A percentile compares a stretch with the other conserved stretches of the same genome.
Conservation (phyloP, 192 early-diverging fungal species). For the Backusella liffmaniae region DNA sequence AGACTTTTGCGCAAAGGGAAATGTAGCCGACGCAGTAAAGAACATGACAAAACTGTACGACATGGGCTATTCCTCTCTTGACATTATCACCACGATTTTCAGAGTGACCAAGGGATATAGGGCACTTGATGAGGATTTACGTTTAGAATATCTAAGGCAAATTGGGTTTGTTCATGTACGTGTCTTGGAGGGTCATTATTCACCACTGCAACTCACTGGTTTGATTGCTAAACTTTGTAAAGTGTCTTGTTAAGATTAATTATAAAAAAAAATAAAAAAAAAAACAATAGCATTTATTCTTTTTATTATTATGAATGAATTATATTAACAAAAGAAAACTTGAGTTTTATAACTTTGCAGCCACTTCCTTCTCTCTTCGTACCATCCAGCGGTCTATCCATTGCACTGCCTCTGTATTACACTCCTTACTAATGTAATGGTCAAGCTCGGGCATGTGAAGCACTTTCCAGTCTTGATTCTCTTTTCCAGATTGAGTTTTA, state of each 20-base stretch:
- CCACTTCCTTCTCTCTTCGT: neutral
- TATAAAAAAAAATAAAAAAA: neutral
- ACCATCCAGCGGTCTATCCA: neutral
- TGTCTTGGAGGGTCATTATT: constrained; percentile 86
- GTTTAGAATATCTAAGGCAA: constrained; percentile 87
- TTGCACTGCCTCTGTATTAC: neutral
- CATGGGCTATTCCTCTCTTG: constrained; percentile 84
- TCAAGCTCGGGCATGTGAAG: neutral
- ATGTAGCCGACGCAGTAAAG: constrained; percentile 72
- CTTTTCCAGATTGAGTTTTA: neutral
- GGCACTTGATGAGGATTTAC: constrained; percentile 75
- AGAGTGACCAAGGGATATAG: constrained; percentile 79
- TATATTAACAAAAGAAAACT: no score
- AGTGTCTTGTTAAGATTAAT: neutral
- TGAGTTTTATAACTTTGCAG: neutral
- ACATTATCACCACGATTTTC: constrained; percentile 92
- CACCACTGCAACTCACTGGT: constrained; percentile 81
- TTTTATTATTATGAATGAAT: neutral
- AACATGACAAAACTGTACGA: constrained; percentile 71
- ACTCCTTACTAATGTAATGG: neutral
- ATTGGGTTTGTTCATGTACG: constrained; percentile 93
- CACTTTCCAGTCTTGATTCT: neutral
- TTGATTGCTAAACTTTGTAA: constrained; percentile 69
- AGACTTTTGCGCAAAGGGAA: constrained; percentile 57
- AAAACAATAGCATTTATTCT: neutral